Base-by-base conservation (phyloP, 371 early-diverging fungal species). In the Globomyces sp. region DNA sequence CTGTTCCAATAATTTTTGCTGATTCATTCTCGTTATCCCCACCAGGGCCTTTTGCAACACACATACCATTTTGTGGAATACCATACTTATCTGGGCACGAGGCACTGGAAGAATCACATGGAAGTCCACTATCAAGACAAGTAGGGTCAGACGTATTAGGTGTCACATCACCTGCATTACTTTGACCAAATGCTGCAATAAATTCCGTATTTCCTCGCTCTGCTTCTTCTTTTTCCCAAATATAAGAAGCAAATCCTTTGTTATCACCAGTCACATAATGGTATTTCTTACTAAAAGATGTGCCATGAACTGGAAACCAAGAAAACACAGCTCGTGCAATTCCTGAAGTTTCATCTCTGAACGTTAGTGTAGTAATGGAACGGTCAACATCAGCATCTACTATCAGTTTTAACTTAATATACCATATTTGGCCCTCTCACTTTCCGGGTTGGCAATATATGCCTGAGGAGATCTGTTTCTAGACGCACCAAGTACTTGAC, bases 261-360 rank as follows among this genome's bases (percentile, higher is more conserved):
- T 89, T 89, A 64, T 89, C 89, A 8, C 86, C 87, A 59, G 79
- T 79, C 11, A 87, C 74, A 3, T 82, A 66, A 58, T 65, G 57
- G 63, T 86, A 87, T 6, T 76, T 77, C 34, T 79, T 81, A 41
- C 85, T 85, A 65, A 89, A 76, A n/a, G 82, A 81, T 0, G 80
- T 80, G 10, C 84, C 82, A 69, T 89, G 89, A 0, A 87, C 87
- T 41, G 87, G 74, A 72, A 87, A 87, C 85, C 85, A 87, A 69
- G 63, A 57, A 9, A 62, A 57, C 4, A 73, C 72, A 53, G 62
- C 62, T 13, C 68, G 43, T 40, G 71, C 61, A 52, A 46, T 60
- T 8, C 13, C 8, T n/a, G 40, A 4, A 11, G n/a, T 46, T 11
- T 13, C 60, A 57, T 57, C 67, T 11, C 73, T 74, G 44, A 74